Conservation (phyloP, 441 rosid genomes). For the Brassica balearica region DNA sequence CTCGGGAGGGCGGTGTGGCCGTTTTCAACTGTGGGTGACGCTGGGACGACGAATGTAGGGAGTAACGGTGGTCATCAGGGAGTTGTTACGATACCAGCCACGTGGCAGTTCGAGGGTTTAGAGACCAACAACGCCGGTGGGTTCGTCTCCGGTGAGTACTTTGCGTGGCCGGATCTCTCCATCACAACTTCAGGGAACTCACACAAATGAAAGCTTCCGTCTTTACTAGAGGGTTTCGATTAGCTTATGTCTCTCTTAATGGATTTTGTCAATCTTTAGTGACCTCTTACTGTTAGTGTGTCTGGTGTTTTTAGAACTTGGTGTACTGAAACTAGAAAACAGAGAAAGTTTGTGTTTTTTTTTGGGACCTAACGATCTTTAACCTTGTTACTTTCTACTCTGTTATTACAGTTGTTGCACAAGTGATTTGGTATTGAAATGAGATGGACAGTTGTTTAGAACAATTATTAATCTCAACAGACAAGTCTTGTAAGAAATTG, state of each 20-base stretch:
- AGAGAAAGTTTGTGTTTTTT: slow-evolving; percentile 27
- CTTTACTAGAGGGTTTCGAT: slow-evolving; percentile 14
- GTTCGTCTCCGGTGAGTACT: slow-evolving; percentile 66
- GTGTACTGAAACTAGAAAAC: slow-evolving; percentile 34
- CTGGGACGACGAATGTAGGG: slow-evolving; percentile 43
- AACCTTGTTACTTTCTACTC: slow-evolving; percentile 15
- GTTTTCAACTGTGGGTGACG: slow-evolving; percentile 51
- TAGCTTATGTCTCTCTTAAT: slow-evolving; percentile 1
- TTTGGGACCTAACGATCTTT: slow-evolving; percentile 15
- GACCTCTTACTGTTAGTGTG: slow-evolving; percentile 35
- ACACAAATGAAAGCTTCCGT: slow-evolving; percentile 59
- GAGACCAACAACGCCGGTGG: slow-evolving; percentile 56
- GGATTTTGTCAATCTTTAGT: slow-evolving; percentile 17
- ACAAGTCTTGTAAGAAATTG: slow-evolving; percentile 21
- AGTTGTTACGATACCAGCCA: slow-evolving; percentile 43
- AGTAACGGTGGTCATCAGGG: slow-evolving; percentile 40
- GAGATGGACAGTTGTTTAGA: slow-evolving; percentile 3
- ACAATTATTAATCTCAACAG: background rate
- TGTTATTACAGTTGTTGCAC: slow-evolving; percentile 11
- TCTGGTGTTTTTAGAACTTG: slow-evolving; percentile 32
- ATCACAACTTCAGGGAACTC: slow-evolving; percentile 84
- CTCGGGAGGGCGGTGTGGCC: slow-evolving; percentile 81
- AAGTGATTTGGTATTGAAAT: slow-evolving; percentile 23
- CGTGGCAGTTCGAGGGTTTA: slow-evolving; percentile 83
- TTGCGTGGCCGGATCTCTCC: slow-evolving; percentile 88